Base-by-base conservation (phyloP, 2,329 filamentous ascomycete genomes). In the Xylaria sp. region DNA sequence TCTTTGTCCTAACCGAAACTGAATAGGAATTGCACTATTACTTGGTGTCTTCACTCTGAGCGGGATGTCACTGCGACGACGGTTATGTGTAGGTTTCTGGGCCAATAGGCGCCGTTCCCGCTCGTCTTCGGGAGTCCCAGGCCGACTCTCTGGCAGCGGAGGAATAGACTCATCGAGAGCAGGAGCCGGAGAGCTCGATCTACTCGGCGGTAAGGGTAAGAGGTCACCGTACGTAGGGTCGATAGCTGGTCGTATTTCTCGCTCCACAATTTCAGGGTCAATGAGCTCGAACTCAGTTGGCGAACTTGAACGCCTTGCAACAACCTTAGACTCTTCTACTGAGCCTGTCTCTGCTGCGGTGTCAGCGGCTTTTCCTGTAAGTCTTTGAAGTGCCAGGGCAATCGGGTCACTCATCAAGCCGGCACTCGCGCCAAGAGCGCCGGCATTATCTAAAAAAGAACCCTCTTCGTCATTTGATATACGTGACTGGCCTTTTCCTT, bases 381-480 rank as follows among this genome's bases (percentile, higher is more conserved):
- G 77, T 74, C 78, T 76, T 75, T 80, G 77, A 75, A 80, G 79
- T 75, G 80, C 77, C 72, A 81, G 72, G 68, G 80, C 81, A 76
- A 80, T 80, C 72, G 80, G 84, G 78, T 82, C 83, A 80, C 84
- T 84, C 82, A 83, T 84, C 80, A 86, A 78, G 86, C 89, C 89
- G 88, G 83, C 89, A 90, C 88, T 88, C 84, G 86, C 87, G 88
- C 88, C 88, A 88, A 86, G 84, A 86, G 85, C 90, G 86, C 83
- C 88, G 88, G 89, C 87, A 85, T 87, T 88, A 90, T 81, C 89
- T 90, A 90, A 90, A 90, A 91, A 90, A 90, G 88, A 88, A 82
- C 85, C 80, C 79, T 82, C 81, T 71, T 79, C 79, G 51, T 79
- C 75, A 57, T 83, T 82, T 66, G 82, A 71, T 33, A 66, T 48